Evolutionary conservation across 2,329 filamentous ascomycete genomes (phyloP), one percentile per base, ranked within the genome.

Genomic region (Tolypocladium capitatum): DNA sequence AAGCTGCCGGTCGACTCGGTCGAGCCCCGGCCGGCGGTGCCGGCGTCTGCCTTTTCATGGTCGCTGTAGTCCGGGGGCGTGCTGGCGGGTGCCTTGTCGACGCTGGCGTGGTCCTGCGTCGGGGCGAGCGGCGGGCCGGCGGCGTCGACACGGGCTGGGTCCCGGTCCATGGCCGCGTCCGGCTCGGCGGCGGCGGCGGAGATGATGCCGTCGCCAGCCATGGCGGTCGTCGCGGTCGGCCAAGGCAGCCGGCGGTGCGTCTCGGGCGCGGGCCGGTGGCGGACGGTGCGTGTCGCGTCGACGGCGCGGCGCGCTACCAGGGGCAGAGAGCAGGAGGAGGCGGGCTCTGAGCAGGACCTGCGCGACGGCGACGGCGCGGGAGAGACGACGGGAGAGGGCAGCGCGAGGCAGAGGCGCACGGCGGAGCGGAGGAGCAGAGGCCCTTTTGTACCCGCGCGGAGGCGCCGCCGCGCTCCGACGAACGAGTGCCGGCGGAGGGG

Each of bases 41-140:
- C 64, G 1, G 58, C 48, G 47, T 62, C 58, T 30, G 50, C 54
- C 61, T 71, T 69, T 50, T 69, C 65, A 43, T 62, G 59, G 38
- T 70, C 66, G 54, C 60, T 63, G 51, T 68, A 69, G 45, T 67
- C 64, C 43, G 66, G 63, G 2, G 61, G 61, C 2, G 55, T 61
- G 46, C 46, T 48, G 43, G 48, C 44, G n/a, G 48, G 49, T 16
- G 46, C 53, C 43, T 57, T 57, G 45, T 61, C 59, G 44, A 60
- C 51, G 38, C 54, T 54, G 49, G 53, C 53, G 35, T 52, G 50
- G 40, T 50, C 48, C 33, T 58, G 52, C 2, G 24, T 50, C 2
- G 65, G 63, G 13, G 67, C 68, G 55, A 55, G 48, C 20, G 51
- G 48, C 5, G 59, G 55, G 50, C 61, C 57, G 41, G 61, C 53